phyloP scores from a whole-genome alignment of 805 yeast genomes.

The Saccharomycopsis guyanensis region DNA sequence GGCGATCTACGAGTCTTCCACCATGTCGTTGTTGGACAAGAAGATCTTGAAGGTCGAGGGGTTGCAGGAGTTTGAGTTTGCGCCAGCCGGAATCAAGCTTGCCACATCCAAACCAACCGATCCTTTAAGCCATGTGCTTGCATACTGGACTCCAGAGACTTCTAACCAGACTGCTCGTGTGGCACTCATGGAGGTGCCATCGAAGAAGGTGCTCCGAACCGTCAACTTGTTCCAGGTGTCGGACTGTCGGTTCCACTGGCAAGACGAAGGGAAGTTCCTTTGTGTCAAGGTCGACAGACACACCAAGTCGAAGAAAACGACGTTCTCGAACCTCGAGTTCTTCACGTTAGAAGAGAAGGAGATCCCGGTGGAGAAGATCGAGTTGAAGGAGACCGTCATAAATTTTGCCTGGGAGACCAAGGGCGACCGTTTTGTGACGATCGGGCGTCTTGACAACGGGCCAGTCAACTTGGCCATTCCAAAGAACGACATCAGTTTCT shows the following conservation, averaged over 20 bases:
- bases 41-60: conserved; percentile 79
- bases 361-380: conserved; percentile 91
- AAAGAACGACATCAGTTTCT: conserved; percentile 67
- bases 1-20: conserved; percentile 76
- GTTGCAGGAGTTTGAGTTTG: conserved; percentile 86
- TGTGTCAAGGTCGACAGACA: conserved; percentile 96
- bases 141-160: conserved; percentile 96
- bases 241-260: conserved; percentile 91
- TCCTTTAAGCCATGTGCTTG: conserved; percentile 57
- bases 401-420: conserved; percentile 96
- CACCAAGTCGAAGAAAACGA: conserved; percentile 88
- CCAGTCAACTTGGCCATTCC: conserved; percentile 53
- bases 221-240: conserved; percentile 92
- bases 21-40: conserved; percentile 77
- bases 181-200: conserved; percentile 78
- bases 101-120: conserved; percentile 44
- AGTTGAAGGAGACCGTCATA: conserved; percentile 79
- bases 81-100: conserved; percentile 78
- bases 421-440: conserved; percentile 76
- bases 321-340: conserved; percentile 86
- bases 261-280: conserved; percentile 70
- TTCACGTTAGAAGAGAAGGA: conserved; percentile 82
- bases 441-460: conserved; percentile 55
- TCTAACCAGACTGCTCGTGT: conserved; percentile 93
- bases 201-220: conserved; percentile 77